Evolutionary conservation across 2,329 filamentous ascomycete genomes (phyloP).

Genomic region (Coniochaeta hoffmannii): DNA sequence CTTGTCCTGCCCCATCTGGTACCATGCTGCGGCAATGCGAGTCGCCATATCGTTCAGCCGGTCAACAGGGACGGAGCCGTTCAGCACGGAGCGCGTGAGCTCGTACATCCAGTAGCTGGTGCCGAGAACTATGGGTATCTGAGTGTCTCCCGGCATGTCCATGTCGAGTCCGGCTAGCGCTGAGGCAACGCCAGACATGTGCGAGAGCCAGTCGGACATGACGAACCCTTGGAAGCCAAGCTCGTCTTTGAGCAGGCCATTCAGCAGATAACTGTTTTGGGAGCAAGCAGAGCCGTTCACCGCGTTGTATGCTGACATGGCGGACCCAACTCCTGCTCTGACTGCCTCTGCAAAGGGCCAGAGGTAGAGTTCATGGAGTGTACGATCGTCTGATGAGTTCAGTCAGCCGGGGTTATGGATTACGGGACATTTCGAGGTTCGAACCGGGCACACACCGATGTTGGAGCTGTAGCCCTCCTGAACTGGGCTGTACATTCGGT

Average conservation of each 20-base stretch:
- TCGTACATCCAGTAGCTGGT: slow-evolving; percentile 47
- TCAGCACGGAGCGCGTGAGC: slow-evolving; percentile 45
- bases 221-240: slow-evolving; percentile 77
- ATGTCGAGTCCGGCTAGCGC: slow-evolving; percentile 68
- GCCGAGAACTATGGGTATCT: slow-evolving; percentile 42
- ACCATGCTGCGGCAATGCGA: slow-evolving; percentile 52
- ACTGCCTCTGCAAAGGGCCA: slow-evolving; percentile 75
- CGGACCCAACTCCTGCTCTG: slow-evolving; percentile 54
- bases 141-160: slow-evolving; percentile 52
- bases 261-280: slow-evolving; percentile 70
- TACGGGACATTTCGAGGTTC: slow-evolving; percentile 38
- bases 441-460: slow-evolving; percentile 46
- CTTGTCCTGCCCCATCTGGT: slow-evolving; percentile 50
- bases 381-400: slow-evolving; percentile 52
- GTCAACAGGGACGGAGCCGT: slow-evolving; percentile 48
- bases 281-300: slow-evolving; percentile 75
- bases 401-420: not conserved
- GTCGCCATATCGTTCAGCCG: slow-evolving; percentile 51
- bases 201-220: slow-evolving; percentile 75
- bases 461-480: slow-evolving; percentile 46
- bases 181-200: slow-evolving; percentile 65
- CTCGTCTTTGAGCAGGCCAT: slow-evolving; percentile 70
- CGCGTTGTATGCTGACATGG: slow-evolving; percentile 63
- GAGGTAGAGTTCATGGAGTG: slow-evolving; percentile 67
- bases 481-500: slow-evolving; percentile 47